Conservation (phyloP, 208 protist species). For the Novymonas esmeraldas region DNA sequence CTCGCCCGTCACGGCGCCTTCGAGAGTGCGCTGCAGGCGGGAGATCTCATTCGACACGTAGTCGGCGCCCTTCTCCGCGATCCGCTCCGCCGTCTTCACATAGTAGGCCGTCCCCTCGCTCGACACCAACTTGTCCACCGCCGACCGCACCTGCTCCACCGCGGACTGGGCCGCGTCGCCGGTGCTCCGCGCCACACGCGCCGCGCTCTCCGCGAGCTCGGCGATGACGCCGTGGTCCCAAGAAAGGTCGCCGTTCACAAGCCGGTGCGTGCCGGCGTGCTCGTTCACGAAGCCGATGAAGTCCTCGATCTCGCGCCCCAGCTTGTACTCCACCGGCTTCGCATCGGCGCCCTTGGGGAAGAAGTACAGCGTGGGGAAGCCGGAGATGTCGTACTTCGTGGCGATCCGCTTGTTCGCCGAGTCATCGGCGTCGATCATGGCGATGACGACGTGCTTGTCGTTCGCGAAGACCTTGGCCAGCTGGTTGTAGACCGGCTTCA, state of each 20-base stretch:
- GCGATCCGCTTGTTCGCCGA: constrained; percentile 27
- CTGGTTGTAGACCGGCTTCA: constrained; percentile 61
- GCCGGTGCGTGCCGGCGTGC: constrained; percentile 42
- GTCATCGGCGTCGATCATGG: constrained; percentile 58
- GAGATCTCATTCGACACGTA: constrained; percentile 50
- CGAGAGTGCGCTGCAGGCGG: constrained; percentile 40
- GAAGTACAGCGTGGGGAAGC: constrained; percentile 68
- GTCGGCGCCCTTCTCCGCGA: constrained; percentile 29
- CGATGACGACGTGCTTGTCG: constrained; percentile 81
- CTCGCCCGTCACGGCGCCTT: constrained; percentile 20
- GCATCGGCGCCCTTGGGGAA: constrained; percentile 53
- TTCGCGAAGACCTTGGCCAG: constrained; percentile 51
- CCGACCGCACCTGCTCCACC: constrained; percentile 24
- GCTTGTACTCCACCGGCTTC: constrained; percentile 49
- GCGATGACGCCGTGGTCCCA: constrained; percentile 42
- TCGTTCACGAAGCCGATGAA: constrained; percentile 75
- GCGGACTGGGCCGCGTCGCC: constrained; percentile 14
- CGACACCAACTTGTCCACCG: background rate
- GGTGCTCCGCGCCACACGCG: constrained; percentile 9
- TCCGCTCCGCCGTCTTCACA: constrained; percentile 36
- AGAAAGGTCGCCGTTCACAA: constrained; percentile 55
- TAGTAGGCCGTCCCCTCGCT: constrained; percentile 37
- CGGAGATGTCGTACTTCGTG: constrained; percentile 37
- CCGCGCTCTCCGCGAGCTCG: constrained; percentile 28
- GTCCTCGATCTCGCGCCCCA: constrained; percentile 44